These are phyloP conservation scores for Cupressus sempervirens DNA, from an alignment of 75 land plant species.

Conservation along the genomic window DNA sequence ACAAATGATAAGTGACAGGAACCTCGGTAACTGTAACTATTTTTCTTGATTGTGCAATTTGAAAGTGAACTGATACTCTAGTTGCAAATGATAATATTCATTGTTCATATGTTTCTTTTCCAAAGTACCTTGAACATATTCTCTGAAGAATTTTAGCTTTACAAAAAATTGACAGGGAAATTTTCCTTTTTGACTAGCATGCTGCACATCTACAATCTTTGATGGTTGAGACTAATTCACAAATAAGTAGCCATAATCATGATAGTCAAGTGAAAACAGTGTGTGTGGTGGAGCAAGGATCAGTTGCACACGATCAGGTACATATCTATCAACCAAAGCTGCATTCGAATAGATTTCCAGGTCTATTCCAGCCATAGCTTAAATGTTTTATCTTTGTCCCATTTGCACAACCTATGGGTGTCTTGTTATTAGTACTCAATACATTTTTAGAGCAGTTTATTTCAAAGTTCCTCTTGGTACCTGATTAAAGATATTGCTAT, in stretches of 20 bases:
- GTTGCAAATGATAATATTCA: not conserved
- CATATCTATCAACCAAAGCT: not conserved
- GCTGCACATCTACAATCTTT: conserved; percentile 40
- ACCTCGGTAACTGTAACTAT: not conserved
- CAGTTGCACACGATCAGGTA: conserved; percentile 67
- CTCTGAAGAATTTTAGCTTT: not conserved
- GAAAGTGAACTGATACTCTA: not conserved
- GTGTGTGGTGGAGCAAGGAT: conserved; percentile 43
- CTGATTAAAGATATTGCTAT: not conserved
- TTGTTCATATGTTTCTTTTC: not conserved
- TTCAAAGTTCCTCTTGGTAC: not conserved
- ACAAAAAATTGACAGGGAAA: not conserved
- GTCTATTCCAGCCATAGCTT: not conserved
- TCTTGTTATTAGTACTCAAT: not conserved
- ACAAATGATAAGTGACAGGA: not conserved
- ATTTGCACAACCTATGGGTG: not conserved
- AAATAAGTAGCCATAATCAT: conserved; percentile 33
- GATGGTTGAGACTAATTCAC: conserved; percentile 28
- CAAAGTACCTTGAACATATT: conserved; percentile 1
- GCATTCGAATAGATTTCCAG: not conserved
- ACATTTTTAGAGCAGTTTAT: not conserved
- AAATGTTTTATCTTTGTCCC: not conserved
- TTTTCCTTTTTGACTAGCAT: conserved; percentile 27
- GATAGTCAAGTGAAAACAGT: conserved; percentile 52
- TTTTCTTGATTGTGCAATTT: not conserved